Conservation (phyloP, 2,329 filamentous ascomycete genomes). For the Penicillium rolfsii region DNA sequence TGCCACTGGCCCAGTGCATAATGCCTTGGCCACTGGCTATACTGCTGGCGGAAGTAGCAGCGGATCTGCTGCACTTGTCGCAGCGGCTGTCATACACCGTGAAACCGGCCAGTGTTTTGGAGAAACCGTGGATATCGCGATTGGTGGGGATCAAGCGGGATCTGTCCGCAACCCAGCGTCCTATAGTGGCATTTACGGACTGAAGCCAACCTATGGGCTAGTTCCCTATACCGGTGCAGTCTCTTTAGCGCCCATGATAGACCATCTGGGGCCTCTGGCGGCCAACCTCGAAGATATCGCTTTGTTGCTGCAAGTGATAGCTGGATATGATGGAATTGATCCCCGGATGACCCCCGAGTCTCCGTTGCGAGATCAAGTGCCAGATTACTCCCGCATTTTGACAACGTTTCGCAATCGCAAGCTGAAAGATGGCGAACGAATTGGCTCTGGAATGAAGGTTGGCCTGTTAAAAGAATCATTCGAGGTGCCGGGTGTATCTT, state of each 20-base stretch:
- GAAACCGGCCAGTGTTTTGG: neutral
- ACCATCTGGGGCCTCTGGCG: constrained; percentile 45
- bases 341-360: constrained; percentile 46
- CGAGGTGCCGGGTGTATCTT: neutral
- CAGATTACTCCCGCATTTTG: neutral
- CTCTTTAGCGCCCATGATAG: neutral
- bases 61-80: neutral
- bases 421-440: neutral
- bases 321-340: constrained; percentile 57
- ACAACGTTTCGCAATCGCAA: neutral
- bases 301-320: constrained; percentile 49
- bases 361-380: constrained; percentile 30
- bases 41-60: neutral
- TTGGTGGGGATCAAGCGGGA: constrained; percentile 48
- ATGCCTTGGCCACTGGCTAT: neutral
- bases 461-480: neutral
- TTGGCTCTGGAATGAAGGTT: neutral
- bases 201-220: constrained; percentile 55
- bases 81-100: neutral
- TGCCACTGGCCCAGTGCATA: neutral
- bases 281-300: constrained; percentile 49
- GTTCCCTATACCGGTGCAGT: constrained; percentile 55
- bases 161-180: constrained; percentile 46
- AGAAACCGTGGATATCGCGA: constrained; percentile 34
- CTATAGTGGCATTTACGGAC: constrained; percentile 48